phyloP scores from a whole-genome alignment of 2,329 filamentous ascomycete species.

The Rutstroemia sp. region DNA sequence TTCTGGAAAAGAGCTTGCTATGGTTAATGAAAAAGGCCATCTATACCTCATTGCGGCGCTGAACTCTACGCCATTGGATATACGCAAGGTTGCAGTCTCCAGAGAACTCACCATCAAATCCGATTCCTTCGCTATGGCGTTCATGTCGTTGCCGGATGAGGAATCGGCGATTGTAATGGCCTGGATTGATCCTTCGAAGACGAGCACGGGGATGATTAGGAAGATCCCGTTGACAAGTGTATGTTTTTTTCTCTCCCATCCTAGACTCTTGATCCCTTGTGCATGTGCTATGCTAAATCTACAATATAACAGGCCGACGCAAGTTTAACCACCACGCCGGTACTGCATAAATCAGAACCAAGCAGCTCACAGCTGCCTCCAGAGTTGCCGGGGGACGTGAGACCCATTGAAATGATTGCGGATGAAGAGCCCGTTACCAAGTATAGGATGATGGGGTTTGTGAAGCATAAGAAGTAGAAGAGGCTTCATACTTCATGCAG shows the following conservation, averaged over 20 bases:
- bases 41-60: constrained; percentile 34
- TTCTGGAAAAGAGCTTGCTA: constrained; percentile 32
- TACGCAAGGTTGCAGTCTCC: constrained; percentile 31
- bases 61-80: constrained; percentile 33
- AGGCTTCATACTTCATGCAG: neutral
- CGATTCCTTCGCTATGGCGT: constrained; percentile 33
- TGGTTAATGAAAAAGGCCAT: constrained; percentile 36
- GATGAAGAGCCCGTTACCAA: constrained; percentile 5
- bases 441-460: constrained; percentile 9
- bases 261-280: too few relatives aligned
- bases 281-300: neutral
- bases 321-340: neutral
- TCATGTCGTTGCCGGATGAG: constrained; percentile 33
- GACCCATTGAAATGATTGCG: constrained; percentile 2
- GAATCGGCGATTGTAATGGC: constrained; percentile 32
- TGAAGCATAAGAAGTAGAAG: neutral
- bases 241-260: neutral
- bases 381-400: constrained; percentile 1
- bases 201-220: constrained; percentile 27
- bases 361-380: neutral
- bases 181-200: constrained; percentile 33
- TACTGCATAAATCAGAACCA: constrained; percentile 2
- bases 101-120: constrained; percentile 34
- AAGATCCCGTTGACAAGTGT: constrained; percentile 24
- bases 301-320: neutral